Conservation (phyloP, 192 early-diverging fungal species). For the Coemansia sp. region DNA sequence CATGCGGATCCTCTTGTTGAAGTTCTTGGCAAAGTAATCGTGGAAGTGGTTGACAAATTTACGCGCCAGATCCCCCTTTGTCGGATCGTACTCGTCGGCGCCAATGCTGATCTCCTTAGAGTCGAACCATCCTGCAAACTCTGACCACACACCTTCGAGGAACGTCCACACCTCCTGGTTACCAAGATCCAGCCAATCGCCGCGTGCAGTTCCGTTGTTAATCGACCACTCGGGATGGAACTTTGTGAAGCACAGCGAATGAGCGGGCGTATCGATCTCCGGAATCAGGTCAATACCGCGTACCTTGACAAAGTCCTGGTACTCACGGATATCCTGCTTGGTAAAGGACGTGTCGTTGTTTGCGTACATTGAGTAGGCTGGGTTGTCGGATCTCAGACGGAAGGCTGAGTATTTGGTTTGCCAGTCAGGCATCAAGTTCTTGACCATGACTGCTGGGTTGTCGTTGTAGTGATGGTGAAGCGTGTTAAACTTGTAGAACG, state of each 20-base stretch:
- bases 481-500: slow-evolving; percentile 56
- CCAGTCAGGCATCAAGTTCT: slow-evolving; percentile 36
- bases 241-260: slow-evolving; percentile 52
- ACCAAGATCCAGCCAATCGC: slow-evolving; percentile 51
- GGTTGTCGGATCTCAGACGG: slow-evolving; percentile 51
- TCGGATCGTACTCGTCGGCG: slow-evolving; percentile 50
- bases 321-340: slow-evolving; percentile 47
- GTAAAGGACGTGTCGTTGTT: slow-evolving; percentile 42
- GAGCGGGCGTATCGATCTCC: slow-evolving; percentile 53
- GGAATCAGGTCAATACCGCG: slow-evolving; percentile 49
- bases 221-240: slow-evolving; percentile 53
- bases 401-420: slow-evolving; percentile 44
- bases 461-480: slow-evolving; percentile 52
- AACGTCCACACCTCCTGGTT: slow-evolving; percentile 45
- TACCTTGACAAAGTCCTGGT: slow-evolving; percentile 49
- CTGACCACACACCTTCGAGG: slow-evolving; percentile 43
- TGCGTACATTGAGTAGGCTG: slow-evolving; percentile 39
- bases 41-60: slow-evolving; percentile 43
- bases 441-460: slow-evolving; percentile 39
- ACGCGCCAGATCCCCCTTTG: slow-evolving; percentile 44
- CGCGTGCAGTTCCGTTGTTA: slow-evolving; percentile 30
- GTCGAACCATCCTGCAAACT: slow-evolving; percentile 53
- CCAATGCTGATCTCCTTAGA: slow-evolving; percentile 48
- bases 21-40: slow-evolving; percentile 41
- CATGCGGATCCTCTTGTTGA: slow-evolving; percentile 45